Evolutionary conservation across 164 flowering plant genomes (phyloP), one percentile per base, ranked within the genome.

Genomic region (Protea cynaroides): DNA sequence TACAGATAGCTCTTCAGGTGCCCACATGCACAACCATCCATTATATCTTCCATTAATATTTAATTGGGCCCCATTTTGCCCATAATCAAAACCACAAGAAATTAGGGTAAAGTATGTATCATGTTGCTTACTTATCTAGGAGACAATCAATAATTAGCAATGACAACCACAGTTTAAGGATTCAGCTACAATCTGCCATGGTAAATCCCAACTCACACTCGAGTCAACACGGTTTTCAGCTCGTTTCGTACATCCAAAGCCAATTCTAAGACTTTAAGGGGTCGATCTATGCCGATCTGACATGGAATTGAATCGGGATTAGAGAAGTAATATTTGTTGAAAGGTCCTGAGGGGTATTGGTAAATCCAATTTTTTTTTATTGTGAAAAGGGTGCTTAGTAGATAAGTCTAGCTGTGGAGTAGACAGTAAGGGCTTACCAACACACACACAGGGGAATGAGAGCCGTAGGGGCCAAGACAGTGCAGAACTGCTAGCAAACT

Each of bases 381-480:
- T 1, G 40, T 55, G 61, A 34, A n/a, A 38, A 14, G 58, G 19
- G 51, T 72, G 71, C 75, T 72, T 72, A 25, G 58, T 57, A 22
- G 61, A 54, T 58, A 82, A 18, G 76, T 17, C 65, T 63, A 65
- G 55, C 40, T 61, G 66, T 73, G 63, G 76, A 69, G 72, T 65
- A 65, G 69, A 73, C 66, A 61, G 54, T 56, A 69, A 69, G 72
- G 62, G 72, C 63, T 64, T 25, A 73, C 72, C 76, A 59, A 64
- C 71, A 72, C 72, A 55, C 8, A 56, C 13, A 40, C 8, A 40
- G 9, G 46, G 61, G 75, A 65, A 63, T 13, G 62, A 44, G 68
- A 73, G 25, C 66, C 76, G 44, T 73, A 64, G 55, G 50, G 50
- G 58, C 54, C 29, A 73, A 69, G 76, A 57, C 19, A 54, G 62